These are phyloP conservation scores for Neurospora sp. DNA, from an alignment of 495 filamentous ascomycete species.

Conservation along the genomic window DNA sequence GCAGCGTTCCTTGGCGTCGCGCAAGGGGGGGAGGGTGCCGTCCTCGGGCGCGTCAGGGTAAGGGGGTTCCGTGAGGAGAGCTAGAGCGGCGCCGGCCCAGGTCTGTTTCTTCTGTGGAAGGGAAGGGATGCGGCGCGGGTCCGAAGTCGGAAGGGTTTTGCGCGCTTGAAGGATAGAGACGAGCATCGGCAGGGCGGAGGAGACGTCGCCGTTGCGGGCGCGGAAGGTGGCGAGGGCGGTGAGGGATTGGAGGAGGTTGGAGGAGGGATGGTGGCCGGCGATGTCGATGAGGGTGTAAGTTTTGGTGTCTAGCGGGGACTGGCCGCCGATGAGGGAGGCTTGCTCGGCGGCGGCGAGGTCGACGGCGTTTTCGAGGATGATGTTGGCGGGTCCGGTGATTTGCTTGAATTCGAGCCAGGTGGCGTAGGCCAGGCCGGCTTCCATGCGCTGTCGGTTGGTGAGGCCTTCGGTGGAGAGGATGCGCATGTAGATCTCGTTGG, in stretches of 20 bases:
- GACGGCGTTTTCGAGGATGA: constrained; percentile 18
- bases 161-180: constrained; percentile 74
- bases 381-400: constrained; percentile 23
- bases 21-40: constrained; percentile 53
- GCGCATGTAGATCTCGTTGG: constrained; percentile 65
- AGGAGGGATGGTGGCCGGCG: constrained; percentile 39
- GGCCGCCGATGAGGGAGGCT: constrained; percentile 13
- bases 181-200: constrained; percentile 69
- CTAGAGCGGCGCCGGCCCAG: constrained; percentile 1
- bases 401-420: constrained; percentile 75
- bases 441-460: constrained; percentile 58
- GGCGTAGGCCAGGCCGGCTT: constrained; percentile 70
- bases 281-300: constrained; percentile 47
- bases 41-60: constrained; percentile 58
- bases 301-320: constrained; percentile 44
- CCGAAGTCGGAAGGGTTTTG: constrained; percentile 25
- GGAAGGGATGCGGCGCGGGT: neutral
- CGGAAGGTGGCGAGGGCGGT: constrained; percentile 70
- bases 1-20: constrained; percentile 53
- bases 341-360: constrained; percentile 21
- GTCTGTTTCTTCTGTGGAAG: neutral
- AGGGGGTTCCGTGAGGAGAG: constrained; percentile 37
- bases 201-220: constrained; percentile 52
- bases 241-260: constrained; percentile 61
- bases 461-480: constrained; percentile 71